Percentiles rank a stretch among this genome's conserved stretches.
phyloP scores from a whole-genome alignment of 2,329 filamentous ascomycete species.

The Aspergillus vadensis region DNA sequence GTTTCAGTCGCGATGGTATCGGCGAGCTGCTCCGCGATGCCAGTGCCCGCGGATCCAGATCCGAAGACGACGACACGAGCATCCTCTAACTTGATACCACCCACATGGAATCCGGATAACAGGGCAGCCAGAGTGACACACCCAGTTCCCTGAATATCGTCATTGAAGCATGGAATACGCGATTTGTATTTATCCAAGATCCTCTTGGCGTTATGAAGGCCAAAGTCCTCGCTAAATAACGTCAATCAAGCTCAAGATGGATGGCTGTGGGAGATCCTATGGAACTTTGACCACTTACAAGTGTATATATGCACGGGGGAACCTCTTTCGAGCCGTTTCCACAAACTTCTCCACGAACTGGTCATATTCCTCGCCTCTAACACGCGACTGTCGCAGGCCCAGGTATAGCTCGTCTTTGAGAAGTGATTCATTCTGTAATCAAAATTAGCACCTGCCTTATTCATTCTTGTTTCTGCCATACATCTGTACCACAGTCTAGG shows the following conservation, averaged over 20 bases:
- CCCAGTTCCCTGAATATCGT: conserved; percentile 86
- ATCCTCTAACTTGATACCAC: conserved; percentile 66
- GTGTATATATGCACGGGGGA: conserved; percentile 80
- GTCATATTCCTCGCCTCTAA: conserved; percentile 73
- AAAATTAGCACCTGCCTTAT: not conserved
- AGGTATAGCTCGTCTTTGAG: conserved; percentile 78
- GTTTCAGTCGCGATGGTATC: conserved; percentile 75
- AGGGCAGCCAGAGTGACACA: conserved; percentile 84
- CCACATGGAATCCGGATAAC: conserved; percentile 72
- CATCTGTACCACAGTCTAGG: conserved; percentile 80
- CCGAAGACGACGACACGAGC: conserved; percentile 76
- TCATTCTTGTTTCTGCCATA: conserved; percentile 27
- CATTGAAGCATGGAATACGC: conserved; percentile 81
- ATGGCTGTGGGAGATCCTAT: not conserved
- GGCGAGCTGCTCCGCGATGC: conserved; percentile 81
- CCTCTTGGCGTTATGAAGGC: conserved; percentile 71
- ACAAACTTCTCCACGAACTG: conserved; percentile 76
- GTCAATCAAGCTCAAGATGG: not conserved
- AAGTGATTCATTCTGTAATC: conserved; percentile 64
- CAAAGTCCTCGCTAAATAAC: conserved; percentile 71
- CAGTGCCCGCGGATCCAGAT: conserved; percentile 77
- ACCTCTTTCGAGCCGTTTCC: conserved; percentile 65
- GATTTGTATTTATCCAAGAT: conserved; percentile 75
- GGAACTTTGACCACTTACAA: conserved; percentile 52
- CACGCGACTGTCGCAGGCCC: conserved; percentile 67